phyloP scores from a whole-genome alignment of 2,329 filamentous ascomycete genomes.

The Didymosphaeria variabile region DNA sequence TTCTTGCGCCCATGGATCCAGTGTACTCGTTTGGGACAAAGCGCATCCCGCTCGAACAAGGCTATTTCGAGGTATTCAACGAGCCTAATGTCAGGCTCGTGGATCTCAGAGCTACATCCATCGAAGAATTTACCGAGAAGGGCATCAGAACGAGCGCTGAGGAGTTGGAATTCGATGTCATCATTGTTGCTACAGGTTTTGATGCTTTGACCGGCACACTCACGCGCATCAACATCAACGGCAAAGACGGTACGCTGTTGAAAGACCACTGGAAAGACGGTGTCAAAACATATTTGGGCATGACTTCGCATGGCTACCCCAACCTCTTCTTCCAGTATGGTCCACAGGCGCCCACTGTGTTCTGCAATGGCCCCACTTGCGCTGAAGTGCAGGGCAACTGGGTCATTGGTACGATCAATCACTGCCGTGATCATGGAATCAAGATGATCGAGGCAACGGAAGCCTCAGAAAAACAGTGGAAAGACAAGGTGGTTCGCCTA shows the following conservation, averaged over 20 bases:
- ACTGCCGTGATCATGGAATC: constrained; percentile 58
- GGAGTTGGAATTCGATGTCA: constrained; percentile 49
- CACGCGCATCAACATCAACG: constrained; percentile 29
- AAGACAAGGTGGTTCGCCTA: constrained; percentile 57
- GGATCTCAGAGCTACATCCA: constrained; percentile 49
- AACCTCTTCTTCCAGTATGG: constrained; percentile 34
- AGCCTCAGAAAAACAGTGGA: constrained; percentile 61
- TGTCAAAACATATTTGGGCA: constrained; percentile 38
- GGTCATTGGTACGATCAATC: constrained; percentile 61
- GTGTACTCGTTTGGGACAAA: constrained; percentile 48
- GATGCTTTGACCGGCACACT: constrained; percentile 51
- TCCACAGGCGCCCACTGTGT: constrained; percentile 3
- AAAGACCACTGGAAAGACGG: constrained; percentile 30
- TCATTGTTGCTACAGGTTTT: constrained; percentile 54
- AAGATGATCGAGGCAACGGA: constrained; percentile 61
- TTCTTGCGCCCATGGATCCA: constrained; percentile 48
- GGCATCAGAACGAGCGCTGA: constrained; percentile 52
- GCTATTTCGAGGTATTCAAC: constrained; percentile 54
- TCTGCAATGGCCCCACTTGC: constrained; percentile 55
- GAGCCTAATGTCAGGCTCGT: constrained; percentile 50
- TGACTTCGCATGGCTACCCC: constrained; percentile 39
- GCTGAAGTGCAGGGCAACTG: constrained; percentile 66
- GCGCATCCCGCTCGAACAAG: constrained; percentile 53
- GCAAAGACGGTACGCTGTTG: constrained; percentile 23
- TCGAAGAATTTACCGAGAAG: constrained; percentile 42